Evolutionary conservation across 78 protist genomes (phyloP).

Genomic region (Ministeria vibrans): DNA sequence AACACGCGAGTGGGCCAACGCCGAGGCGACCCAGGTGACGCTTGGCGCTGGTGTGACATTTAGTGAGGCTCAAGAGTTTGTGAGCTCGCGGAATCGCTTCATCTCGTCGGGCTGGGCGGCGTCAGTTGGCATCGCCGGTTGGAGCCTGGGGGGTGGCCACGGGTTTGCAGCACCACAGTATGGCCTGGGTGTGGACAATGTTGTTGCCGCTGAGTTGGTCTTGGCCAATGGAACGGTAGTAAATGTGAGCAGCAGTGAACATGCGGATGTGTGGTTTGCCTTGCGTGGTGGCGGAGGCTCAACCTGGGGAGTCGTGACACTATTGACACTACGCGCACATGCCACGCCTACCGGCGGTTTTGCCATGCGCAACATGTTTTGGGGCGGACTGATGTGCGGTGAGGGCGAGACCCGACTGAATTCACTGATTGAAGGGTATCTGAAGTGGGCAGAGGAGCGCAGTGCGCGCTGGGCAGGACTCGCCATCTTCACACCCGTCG

Average conservation of each 20-base stretch:
- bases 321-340: not conserved
- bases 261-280: slow-evolving; percentile 6
- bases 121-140: not conserved
- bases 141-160: slow-evolving; percentile 9
- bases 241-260: not conserved
- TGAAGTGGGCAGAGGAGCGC: not conserved
- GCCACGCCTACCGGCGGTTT: not conserved
- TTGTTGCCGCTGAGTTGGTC: slow-evolving; percentile 9
- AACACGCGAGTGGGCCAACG: not conserved
- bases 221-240: not conserved
- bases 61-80: not conserved
- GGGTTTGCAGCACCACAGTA: not conserved
- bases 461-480: not conserved
- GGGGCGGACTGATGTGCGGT: not conserved
- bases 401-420: not conserved
- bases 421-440: not conserved
- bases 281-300: slow-evolving; percentile 24
- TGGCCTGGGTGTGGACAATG: slow-evolving; percentile 18
- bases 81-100: not conserved
- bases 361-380: not conserved
- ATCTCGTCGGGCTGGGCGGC: not conserved
- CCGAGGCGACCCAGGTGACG: too few relatives aligned
- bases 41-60: not conserved
- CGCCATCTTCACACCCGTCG: not conserved
- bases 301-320: slow-evolving; percentile 15